Evolutionary conservation across 192 early-diverging fungal genomes (phyloP), one percentile per base, ranked within the genome.

Genomic region (Mortierella antarctica): DNA sequence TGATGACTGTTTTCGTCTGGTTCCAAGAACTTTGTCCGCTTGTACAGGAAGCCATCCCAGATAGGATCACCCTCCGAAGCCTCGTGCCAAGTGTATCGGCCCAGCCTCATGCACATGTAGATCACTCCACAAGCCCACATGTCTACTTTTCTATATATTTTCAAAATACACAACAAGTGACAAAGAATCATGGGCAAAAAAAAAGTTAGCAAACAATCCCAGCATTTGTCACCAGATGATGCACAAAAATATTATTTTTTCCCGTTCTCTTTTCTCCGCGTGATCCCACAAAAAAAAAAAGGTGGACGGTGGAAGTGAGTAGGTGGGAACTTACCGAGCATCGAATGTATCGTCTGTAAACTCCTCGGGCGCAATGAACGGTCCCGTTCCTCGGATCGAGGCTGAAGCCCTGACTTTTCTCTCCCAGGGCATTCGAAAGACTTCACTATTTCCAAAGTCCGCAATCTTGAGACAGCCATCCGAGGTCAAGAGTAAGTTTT

Each of bases 341-440:
- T 96, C 94, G 83, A 94, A 96, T 53, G 89, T 89, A 9, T 81
- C 74, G 40, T 74, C 65, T 7, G 57, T 78, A 81, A 92, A 94
- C 75, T 89, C 85, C 65, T 96, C 95, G 3, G 95, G 95, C 0
- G 95, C 95, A 79, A 96, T 96, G 67, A 95, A 96, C 0, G 95
- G 95, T 45, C 93, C 95, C 39, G 88, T 91, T 15, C 95, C 95
- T 54, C 90, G 89, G 40, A 93, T 73, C 2, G 93, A 92, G 14
- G 77, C 84, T 11, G 89, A 88, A 12, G 89, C 84, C n/a, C 89
- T 83, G n/a, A 84, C 61, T 49, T 83, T 81, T 15, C 64, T 83
- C 58, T 91, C 88, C 88, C 93, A 95, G 10, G 91, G 89, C 64
- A 89, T 91, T 54, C 91, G 84, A 83, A 96, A 95, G 39, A 93